phyloP scores from a whole-genome alignment of 768 basidiomycete species.

The Suillus cothurnatus region DNA sequence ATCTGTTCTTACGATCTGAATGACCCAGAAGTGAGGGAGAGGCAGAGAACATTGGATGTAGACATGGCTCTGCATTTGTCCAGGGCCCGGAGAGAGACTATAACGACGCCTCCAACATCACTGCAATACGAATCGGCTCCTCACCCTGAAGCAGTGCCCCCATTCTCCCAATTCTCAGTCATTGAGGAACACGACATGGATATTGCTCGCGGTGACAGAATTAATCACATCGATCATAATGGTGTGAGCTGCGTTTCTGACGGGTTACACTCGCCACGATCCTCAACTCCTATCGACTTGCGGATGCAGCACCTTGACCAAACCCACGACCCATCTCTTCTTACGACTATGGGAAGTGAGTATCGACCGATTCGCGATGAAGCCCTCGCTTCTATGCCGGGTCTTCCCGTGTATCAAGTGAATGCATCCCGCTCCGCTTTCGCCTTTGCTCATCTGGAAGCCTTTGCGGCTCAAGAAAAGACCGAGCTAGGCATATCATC shows the following conservation, averaged over 20 bases:
- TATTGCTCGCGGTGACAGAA: conserved; percentile 38
- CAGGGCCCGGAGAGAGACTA: conserved; percentile 66
- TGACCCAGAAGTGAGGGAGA: conserved; percentile 77
- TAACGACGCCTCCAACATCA: conserved; percentile 38
- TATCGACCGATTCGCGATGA: conserved; percentile 31
- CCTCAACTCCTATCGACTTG: conserved; percentile 32
- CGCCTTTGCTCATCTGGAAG: conserved; percentile 77
- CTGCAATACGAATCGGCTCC: conserved; percentile 30
- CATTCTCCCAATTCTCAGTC: conserved; percentile 46
- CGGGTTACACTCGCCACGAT: conserved; percentile 4
- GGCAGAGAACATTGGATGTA: conserved; percentile 92
- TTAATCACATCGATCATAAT: conserved; percentile 17
- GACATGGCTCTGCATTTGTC: conserved; percentile 88
- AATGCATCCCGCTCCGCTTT: conserved; percentile 59
- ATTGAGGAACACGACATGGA: conserved; percentile 52
- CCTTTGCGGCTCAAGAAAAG: conserved; percentile 74
- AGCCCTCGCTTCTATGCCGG: conserved; percentile 36
- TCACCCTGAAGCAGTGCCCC: conserved; percentile 32
- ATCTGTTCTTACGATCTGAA: conserved; percentile 64
- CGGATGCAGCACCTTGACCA: conserved; percentile 41
- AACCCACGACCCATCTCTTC: conserved; percentile 51
- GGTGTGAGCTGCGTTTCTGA: conserved; percentile 11
- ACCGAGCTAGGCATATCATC: conserved; percentile 59
- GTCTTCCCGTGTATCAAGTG: conserved; percentile 71
- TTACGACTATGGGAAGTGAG: conserved; percentile 30